Base-by-base conservation (phyloP, 2,329 filamentous ascomycete species). In the Phialophora expanda region DNA sequence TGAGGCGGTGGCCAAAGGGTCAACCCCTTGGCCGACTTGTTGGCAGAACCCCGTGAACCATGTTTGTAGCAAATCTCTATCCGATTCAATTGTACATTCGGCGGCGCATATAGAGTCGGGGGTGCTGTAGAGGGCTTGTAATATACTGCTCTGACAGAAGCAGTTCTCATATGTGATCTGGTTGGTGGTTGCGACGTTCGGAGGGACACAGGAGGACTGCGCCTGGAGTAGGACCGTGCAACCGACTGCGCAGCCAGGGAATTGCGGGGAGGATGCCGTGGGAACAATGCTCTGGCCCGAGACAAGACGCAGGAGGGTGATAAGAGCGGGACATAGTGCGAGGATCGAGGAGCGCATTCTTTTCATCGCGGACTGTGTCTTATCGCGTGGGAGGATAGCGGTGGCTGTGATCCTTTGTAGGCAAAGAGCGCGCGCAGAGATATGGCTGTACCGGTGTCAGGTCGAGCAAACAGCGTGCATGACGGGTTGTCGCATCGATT, bases 21-120 rank as follows among this genome's bases (percentile, higher is more conserved):
- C 73, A 0, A 74, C 73, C 55, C 75, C 78, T 14, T 77, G 76
- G n/a, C 78, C 79, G 8, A 83, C 82, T 41, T 75, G 76, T 44
- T 74, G 75, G 76, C 92, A 95, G 70, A 89, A 87, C 66, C 80
- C 82, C 41, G 83, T 84, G 75, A 89, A 95, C 92, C 92, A 96
- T 61, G 77, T 80, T 70, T 86, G 86, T 70, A 95, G 85, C 63
- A 84, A 84, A 14, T 77, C 73, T 55, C 89, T 78, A 55, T 86
- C 86, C 55, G 77, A 75, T 0, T 83, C 76, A 7, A 77, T 79
- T 12, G 82, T 78, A 73, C 90, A 92, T 24, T 80, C 81, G 17
- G 78, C 73, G 66, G 87, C 85, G 78, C 91, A 93, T 14, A 91
- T 84, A 4, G 85, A 85, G 4, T 81, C 78, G 3, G 84, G 82